Conservation (phyloP, 2,329 filamentous ascomycete species). For the Penicillium sp. region DNA sequence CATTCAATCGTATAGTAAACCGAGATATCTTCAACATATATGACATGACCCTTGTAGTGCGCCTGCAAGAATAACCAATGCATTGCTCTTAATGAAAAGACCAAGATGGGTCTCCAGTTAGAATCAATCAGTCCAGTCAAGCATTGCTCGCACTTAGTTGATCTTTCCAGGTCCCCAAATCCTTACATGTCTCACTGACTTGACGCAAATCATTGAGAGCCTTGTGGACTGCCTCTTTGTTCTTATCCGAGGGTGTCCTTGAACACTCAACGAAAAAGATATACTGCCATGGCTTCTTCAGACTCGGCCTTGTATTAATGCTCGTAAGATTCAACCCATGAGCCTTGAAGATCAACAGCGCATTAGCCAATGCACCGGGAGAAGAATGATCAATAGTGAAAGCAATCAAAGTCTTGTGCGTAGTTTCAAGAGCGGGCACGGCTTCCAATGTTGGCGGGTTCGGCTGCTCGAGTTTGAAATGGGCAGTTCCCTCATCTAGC, state of each 20-base stretch:
- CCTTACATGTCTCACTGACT: conserved; percentile 40
- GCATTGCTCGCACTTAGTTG: conserved; percentile 19
- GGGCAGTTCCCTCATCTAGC: conserved; percentile 25
- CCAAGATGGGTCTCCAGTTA: no score
- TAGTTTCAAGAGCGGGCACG: conserved; percentile 1
- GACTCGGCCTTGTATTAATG: conserved; percentile 82
- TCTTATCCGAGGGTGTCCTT: conserved; percentile 44
- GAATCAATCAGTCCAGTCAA: neutral
- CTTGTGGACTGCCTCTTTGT: conserved; percentile 28
- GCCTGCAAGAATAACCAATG: neutral
- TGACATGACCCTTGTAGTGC: neutral
- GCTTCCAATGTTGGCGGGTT: conserved; percentile 7
- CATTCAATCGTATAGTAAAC: neutral
- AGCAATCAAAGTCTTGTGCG: conserved; percentile 69
- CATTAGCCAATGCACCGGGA: conserved; percentile 80
- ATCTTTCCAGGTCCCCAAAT: conserved; percentile 44
- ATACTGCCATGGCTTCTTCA: conserved; percentile 77
- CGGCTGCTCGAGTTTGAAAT: conserved; percentile 17
- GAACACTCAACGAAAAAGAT: conserved; percentile 92
- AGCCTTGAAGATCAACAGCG: conserved; percentile 72
- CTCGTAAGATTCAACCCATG: conserved; percentile 79
- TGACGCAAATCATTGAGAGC: conserved; percentile 34
- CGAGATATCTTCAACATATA: neutral
- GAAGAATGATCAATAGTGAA: conserved; percentile 77
- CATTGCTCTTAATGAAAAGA: neutral